These are phyloP conservation scores for Kondoa malvinella DNA, from an alignment of 768 basidiomycete species.

Conservation along the genomic window DNA sequence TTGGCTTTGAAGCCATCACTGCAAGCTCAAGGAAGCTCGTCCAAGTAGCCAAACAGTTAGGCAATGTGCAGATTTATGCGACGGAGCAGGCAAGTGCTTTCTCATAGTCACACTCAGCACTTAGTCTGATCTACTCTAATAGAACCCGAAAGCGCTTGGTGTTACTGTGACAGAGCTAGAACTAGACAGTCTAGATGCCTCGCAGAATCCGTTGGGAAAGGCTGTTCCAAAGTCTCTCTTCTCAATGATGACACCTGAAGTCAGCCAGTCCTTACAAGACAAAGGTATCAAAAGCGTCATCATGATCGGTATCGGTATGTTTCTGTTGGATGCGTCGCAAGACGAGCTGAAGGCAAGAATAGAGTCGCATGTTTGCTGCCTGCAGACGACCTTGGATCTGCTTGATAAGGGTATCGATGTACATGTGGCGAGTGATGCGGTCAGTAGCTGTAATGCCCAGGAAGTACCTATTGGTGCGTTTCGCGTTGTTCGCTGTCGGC, in stretches of 20 bases:
- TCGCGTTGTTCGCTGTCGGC: conserved; percentile 6
- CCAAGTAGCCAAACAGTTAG: not conserved
- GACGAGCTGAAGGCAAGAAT: not conserved
- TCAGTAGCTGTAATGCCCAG: conserved; percentile 61
- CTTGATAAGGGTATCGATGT: conserved; percentile 40
- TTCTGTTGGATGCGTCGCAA: conserved; percentile 24
- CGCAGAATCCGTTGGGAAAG: conserved; percentile 27
- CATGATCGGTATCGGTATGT: conserved; percentile 73
- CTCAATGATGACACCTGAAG: conserved; percentile 63
- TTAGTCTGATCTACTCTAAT: conserved; percentile 37
- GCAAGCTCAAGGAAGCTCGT: not conserved
- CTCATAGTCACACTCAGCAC: not conserved
- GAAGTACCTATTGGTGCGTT: conserved; percentile 52
- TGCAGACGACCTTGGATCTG: conserved; percentile 64
- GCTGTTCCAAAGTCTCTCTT: conserved; percentile 63
- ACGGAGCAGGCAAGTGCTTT: not conserved
- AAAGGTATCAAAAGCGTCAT: conserved; percentile 44
- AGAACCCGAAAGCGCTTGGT: conserved; percentile 64
- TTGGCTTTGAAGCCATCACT: not conserved
- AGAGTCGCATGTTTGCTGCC: conserved; percentile 73
- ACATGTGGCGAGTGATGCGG: conserved; percentile 64
- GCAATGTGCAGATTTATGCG: not conserved
- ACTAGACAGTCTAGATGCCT: conserved; percentile 31
- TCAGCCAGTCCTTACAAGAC: conserved; percentile 39
- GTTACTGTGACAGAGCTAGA: conserved; percentile 46